Conservation (phyloP, 768 basidiomycete species). For the Serendipita indica region DNA sequence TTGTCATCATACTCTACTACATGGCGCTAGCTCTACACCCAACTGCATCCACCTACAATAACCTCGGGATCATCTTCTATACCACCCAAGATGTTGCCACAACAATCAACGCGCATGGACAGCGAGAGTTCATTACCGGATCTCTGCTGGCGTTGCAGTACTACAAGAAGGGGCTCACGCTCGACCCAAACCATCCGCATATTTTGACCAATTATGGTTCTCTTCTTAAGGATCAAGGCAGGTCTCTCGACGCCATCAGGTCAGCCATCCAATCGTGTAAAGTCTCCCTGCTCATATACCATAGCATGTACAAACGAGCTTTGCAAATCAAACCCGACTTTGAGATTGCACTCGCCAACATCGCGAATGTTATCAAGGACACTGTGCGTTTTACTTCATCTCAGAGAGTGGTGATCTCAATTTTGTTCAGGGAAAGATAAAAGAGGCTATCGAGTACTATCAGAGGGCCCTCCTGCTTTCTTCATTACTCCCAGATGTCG, state of each 20-base stretch:
- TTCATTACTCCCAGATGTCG: conserved; percentile 32
- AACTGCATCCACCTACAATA: conserved; percentile 34
- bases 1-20: conserved; percentile 34
- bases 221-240: conserved; percentile 35
- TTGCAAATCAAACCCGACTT: conserved; percentile 31
- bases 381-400: conserved; percentile 21
- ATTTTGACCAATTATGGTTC: conserved; percentile 37
- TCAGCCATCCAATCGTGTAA: conserved; percentile 17
- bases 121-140: conserved; percentile 17
- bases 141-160: conserved; percentile 29
- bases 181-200: conserved; percentile 34
- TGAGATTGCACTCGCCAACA: conserved; percentile 37
- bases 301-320: conserved; percentile 29
- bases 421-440: conserved; percentile 25
- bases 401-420: not conserved
- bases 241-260: conserved; percentile 29
- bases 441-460: conserved; percentile 34
- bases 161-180: conserved; percentile 31
- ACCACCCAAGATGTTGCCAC: conserved; percentile 20
- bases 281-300: not conserved
- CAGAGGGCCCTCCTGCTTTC: conserved; percentile 30
- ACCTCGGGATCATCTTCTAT: conserved; percentile 35
- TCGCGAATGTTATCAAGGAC: conserved; percentile 38
- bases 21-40: conserved; percentile 32
- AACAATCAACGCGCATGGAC: conserved; percentile 16